phyloP scores from a whole-genome alignment of 2,329 filamentous ascomycete species.

The Plenodomus biglobosus region DNA sequence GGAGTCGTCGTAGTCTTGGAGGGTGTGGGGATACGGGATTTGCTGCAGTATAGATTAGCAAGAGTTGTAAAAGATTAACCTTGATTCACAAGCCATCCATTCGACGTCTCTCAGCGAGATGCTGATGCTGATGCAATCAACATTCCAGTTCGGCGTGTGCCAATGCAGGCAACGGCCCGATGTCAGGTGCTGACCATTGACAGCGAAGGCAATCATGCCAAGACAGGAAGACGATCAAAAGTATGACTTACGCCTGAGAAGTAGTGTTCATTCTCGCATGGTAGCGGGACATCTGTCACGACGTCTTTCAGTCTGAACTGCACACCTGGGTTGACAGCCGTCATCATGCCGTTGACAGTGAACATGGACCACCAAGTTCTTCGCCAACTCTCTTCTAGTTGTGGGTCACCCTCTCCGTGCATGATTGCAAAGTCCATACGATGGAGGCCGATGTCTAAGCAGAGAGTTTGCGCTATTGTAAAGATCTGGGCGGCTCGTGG shows the following conservation, averaged over 20 bases:
- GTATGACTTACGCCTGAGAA: conserved; percentile 38
- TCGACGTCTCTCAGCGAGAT: background rate
- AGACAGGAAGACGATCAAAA: conserved; percentile 6
- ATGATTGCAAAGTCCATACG: conserved; percentile 65
- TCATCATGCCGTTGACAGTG: conserved; percentile 81
- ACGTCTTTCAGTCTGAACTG: conserved; percentile 71
- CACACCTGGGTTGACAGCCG: conserved; percentile 73
- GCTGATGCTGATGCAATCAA: background rate
- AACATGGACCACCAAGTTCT: conserved; percentile 90
- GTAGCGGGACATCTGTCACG: conserved; percentile 68
- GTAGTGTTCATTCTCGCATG: conserved; percentile 81
- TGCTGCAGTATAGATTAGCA: conserved; percentile 21
- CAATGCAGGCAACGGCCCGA: conserved; percentile 1
- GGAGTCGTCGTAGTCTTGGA: conserved; percentile 79
- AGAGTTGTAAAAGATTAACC: background rate
- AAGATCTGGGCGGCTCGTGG: conserved; percentile 69
- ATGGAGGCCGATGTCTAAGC: conserved; percentile 76
- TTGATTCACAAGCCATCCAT: background rate
- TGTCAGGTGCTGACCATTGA: background rate
- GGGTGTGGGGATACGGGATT: conserved; percentile 49
- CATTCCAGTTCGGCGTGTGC: background rate
- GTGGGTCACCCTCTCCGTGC: conserved; percentile 64
- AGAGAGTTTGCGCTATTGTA: conserved; percentile 66
- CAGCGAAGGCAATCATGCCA: conserved; percentile 17
- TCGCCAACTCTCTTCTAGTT: conserved; percentile 80